These are phyloP conservation scores for Gypsophila paniculata DNA, from an alignment of 179 eudicot genomes.

Conservation along the genomic window DNA sequence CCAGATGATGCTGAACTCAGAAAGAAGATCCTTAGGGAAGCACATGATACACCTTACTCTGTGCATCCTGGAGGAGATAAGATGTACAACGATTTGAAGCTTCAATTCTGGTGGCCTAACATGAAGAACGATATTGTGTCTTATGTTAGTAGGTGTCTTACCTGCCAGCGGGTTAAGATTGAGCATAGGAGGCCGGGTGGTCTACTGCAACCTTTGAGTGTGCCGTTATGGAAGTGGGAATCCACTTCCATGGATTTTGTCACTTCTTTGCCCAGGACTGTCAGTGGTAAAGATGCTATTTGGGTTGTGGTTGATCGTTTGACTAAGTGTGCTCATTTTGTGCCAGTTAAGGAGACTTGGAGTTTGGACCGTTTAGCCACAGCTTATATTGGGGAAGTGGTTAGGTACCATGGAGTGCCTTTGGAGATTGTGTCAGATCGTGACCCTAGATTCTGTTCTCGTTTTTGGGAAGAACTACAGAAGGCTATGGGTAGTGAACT, in stretches of 20 bases:
- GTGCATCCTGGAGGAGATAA: no score
- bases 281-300: not conserved
- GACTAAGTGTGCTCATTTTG: not conserved
- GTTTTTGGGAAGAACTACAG: not conserved
- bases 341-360: not conserved
- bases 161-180: no score
- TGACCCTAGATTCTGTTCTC: not conserved
- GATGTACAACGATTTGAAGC: no score
- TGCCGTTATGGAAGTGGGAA: not conserved
- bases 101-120: no score
- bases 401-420: not conserved
- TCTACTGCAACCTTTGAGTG: not conserved
- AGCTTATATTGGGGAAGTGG: not conserved
- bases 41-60: no score
- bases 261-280: not conserved
- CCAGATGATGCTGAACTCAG: no score
- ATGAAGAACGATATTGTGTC: no score
- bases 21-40: no score
- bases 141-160: no score
- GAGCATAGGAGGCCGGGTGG: no score
- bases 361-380: not conserved
- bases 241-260: not conserved
- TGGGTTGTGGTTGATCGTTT: not conserved
- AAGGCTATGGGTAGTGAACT: not conserved
- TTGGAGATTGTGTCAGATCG: not conserved